Evolutionary conservation across 345 rosid genomes (phyloP), one percentile per base, ranked within the genome.

Genomic region (Kernera saxatilis): DNA sequence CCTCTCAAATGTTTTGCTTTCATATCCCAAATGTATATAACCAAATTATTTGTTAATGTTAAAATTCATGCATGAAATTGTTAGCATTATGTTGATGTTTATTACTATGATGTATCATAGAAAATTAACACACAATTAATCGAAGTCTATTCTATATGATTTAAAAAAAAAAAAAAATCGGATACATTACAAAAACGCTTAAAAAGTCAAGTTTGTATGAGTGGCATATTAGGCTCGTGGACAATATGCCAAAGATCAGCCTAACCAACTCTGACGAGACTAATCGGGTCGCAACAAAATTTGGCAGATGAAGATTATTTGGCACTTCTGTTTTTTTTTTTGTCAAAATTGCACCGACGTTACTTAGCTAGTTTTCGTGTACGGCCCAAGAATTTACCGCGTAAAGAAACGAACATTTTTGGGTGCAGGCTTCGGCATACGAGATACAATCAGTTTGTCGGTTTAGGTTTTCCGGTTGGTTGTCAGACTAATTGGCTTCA

Each of bases 201-300:
- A 25, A 19, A 23, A 64, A 55, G 66, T 64, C 71, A 73, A 64
- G 48, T 19, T 18, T 72, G 11, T 46, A 46, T 19, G 53, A 71
- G 62, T 62, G 46, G 21, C 40, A 59, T 37, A 70, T 60, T 49
- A 60, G 75, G 59, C 41, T 50, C 22, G 61, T 60, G 43, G 17
- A 32, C 49, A 55, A 64, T 55, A 64, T 45, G 77, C 65, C 63
- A 56, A 72, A 55, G 30, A 73, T 73, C 66, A 46, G 71, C 71
- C 71, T 65, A 56, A 48, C 66, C 33, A 73, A 55, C 33, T 55
- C 50, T 56, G 59, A 55, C 46, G 13, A 35, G 13, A 33, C 30
- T 25, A 26, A 35, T 64, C 50, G 57, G 57, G 23, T 72, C 39
- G 55, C 22, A 23, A 45, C 43, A 54, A 55, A 72, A 56, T 73